Evolutionary conservation across 1,284 basidiomycete species (phyloP), one percentile per base, ranked within the genome.

Genomic region (Cryptococcus neoformans): DNA sequence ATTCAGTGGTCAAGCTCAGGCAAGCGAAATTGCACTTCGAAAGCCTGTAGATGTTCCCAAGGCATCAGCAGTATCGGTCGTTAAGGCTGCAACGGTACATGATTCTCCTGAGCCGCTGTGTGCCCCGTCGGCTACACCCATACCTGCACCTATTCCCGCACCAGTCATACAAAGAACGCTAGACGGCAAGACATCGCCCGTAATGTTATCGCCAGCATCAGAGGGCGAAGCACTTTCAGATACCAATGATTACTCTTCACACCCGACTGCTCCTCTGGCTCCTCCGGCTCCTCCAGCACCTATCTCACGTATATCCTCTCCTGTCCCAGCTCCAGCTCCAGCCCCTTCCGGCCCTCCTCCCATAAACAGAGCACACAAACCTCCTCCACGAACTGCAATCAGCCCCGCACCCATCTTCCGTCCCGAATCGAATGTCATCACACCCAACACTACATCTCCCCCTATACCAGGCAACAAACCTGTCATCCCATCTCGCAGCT

Each of bases 331-430:
- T 21, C 21, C 21, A 21, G 21, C 21, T 28, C 28, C 28, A 28
- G 28, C 28, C 28, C 4, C 28, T 28, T 28, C 28, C 28, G 58
- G 59, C 37, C 60, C 62, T 6, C 62, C 64, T 1, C 59, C 64
- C n/a, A 59, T 61, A 1, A 58, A 60, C 54, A 44, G 64, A 45
- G 44, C 61, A 6, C 53, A 51, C 12, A 68, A 66, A 54, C 64
- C 61, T 38, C 53, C 54, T 4, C 40, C 44, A 6, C 53, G 56
- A 3, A 35, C 51, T 12, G 39, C 28, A 12, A 52, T 28, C 34
- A 49, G 53, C 14, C 47, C 40, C 38, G 55, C 52, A 35, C 37
- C 38, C 16, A 35, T 52, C 10, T 39, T 44, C 49, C 48, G 44
- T 40, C 39, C 35, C 11, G 38, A 28, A 6, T 44, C n/a, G 39